Conservation (phyloP, 768 basidiomycete genomes). For the Boletus pseudo-olivaceus region DNA sequence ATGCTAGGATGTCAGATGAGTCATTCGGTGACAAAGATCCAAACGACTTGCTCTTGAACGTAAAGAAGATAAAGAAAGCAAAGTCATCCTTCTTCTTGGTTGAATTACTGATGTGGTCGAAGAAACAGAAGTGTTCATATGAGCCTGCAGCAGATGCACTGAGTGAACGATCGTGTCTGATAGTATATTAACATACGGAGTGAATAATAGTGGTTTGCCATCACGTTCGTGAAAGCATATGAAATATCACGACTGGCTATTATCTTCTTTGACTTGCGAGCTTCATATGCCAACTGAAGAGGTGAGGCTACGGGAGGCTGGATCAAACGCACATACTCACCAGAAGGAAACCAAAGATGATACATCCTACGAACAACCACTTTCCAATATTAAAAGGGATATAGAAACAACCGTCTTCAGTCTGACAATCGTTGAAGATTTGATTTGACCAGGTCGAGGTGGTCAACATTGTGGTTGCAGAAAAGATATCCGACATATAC, state of each 20-base stretch:
- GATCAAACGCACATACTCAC: slow-evolving; percentile 41
- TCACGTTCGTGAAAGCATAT: slow-evolving; percentile 96
- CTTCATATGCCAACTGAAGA: slow-evolving; percentile 82
- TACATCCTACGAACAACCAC: slow-evolving; percentile 97
- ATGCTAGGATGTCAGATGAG: slow-evolving; percentile 1
- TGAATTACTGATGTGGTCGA: slow-evolving; percentile 92
- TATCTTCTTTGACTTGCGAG: slow-evolving; percentile 89
- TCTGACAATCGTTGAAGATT: slow-evolving; percentile 75
- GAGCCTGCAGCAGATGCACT: slow-evolving; percentile 51
- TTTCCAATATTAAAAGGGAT: slow-evolving; percentile 87
- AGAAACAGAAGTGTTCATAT: slow-evolving; percentile 98
- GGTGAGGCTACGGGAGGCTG: slow-evolving; percentile 6
- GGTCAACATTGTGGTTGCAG: slow-evolving; percentile 93
- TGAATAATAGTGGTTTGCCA: slow-evolving; percentile 96
- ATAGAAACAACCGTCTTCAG: slow-evolving; percentile 67
- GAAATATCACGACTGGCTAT: slow-evolving; percentile 95
- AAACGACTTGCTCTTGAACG: slow-evolving; percentile 82
- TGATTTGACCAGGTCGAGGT: slow-evolving; percentile 88
- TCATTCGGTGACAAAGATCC: not conserved
- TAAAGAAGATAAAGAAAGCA: slow-evolving; percentile 99
- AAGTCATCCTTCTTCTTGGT: slow-evolving; percentile 97
- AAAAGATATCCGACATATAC: slow-evolving; percentile 97
- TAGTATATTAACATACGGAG: slow-evolving; percentile 60
- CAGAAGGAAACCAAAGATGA: slow-evolving; percentile 96
- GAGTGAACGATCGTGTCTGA: not conserved